Evolutionary conservation across 345 rosid species (phyloP).

Genomic region (Populus ilicifolia): DNA sequence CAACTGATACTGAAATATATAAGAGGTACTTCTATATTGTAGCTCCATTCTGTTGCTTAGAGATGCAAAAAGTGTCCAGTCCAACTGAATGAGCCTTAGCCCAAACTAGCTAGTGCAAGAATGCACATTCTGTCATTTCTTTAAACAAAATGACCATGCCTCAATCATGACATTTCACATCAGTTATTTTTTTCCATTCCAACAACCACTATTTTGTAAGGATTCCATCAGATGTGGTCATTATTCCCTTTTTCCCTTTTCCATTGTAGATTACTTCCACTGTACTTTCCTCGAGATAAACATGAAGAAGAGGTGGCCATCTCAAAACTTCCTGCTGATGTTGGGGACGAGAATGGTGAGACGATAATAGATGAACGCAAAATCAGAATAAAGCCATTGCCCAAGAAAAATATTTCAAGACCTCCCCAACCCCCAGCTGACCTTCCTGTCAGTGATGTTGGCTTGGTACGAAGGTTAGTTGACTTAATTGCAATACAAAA

Average conservation of each 20-base stretch:
- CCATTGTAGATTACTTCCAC: slow-evolving; percentile 75
- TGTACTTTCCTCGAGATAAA: slow-evolving; percentile 95
- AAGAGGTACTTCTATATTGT: slow-evolving; percentile 49
- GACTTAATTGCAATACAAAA: neutral
- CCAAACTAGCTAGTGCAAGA: neutral
- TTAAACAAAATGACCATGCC: slow-evolving; percentile 3
- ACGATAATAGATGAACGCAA: slow-evolving; percentile 91
- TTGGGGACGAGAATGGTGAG: slow-evolving; percentile 98
- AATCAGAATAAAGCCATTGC: slow-evolving; percentile 89
- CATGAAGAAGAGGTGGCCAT: slow-evolving; percentile 85
- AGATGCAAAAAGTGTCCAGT: neutral
- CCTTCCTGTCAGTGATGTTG: slow-evolving; percentile 65
- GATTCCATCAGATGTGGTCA: neutral
- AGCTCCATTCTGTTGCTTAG: slow-evolving; percentile 5
- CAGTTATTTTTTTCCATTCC: neutral
- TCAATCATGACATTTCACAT: neutral
- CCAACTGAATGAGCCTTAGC: neutral
- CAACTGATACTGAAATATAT: slow-evolving; percentile 89
- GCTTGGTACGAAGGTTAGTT: slow-evolving; percentile 84
- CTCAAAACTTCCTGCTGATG: slow-evolving; percentile 92
- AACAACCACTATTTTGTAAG: neutral
- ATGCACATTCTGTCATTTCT: slow-evolving; percentile 1
- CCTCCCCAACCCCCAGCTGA: slow-evolving; percentile 57
- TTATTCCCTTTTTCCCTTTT: slow-evolving; percentile 13
- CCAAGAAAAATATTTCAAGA: slow-evolving; percentile 56